A percentile compares a stretch with the other conserved stretches of the same genome.
Evolutionary conservation across 345 rosid genomes (phyloP).

Genomic region (Isatis tinctoria): DNA sequence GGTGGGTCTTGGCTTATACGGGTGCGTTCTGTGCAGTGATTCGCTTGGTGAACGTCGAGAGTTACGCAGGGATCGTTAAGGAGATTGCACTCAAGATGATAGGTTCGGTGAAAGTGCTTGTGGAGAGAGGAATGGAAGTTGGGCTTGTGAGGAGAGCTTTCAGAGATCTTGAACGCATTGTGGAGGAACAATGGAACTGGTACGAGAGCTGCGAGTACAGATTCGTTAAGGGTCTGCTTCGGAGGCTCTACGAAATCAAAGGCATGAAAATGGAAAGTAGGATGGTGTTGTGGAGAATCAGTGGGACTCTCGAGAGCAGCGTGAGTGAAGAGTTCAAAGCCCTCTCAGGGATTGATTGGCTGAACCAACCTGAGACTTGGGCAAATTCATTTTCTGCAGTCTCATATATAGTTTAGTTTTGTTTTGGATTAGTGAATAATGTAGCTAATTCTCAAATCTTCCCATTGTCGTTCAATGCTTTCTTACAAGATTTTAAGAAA

Average conservation of each 20-base stretch:
- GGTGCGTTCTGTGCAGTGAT: constrained; percentile 4
- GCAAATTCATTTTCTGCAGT: not conserved
- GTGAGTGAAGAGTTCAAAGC: not conserved
- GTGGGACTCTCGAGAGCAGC: not conserved
- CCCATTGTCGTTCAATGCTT: not conserved
- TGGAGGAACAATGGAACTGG: not conserved
- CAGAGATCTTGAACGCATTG: constrained; percentile 4
- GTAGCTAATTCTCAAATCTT: not conserved
- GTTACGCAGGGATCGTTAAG: not conserved
- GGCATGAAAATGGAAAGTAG: constrained; percentile 14
- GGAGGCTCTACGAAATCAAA: not conserved
- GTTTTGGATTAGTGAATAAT: not conserved
- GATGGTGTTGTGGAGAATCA: constrained; percentile 22
- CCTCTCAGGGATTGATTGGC: not conserved
- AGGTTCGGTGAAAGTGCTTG: constrained; percentile 12
- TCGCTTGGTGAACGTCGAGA: not conserved
- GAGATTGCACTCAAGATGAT: not conserved
- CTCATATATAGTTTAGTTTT: not conserved
- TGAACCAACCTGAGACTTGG: not conserved
- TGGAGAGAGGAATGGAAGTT: constrained; percentile 19
- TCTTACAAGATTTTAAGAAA: not conserved
- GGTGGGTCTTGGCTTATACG: not conserved
- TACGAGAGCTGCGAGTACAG: not conserved
- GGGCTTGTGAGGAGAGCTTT: constrained; percentile 21
- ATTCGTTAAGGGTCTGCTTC: not conserved